Evolutionary conservation across 208 protist genomes (phyloP), one percentile per base, ranked within the genome.

Genomic region (Trypanosoma brucei): DNA sequence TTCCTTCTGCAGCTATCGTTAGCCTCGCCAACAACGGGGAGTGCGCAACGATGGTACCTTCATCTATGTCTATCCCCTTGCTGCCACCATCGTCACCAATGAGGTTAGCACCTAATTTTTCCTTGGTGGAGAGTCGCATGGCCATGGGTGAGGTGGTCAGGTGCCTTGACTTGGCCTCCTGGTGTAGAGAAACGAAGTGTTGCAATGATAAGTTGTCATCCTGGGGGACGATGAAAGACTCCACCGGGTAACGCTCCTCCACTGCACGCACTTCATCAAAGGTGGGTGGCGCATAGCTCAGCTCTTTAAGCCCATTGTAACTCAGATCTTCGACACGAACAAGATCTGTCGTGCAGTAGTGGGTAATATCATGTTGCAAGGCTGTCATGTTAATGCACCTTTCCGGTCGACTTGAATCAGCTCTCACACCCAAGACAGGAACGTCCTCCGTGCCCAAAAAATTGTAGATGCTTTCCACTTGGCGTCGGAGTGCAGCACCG

Each of bases 261-360:
- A 93, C 70, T 31, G 68, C 71, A 49, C 78, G 57, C 13, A 94
- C 81, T 1, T 80, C 72, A 22, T 88, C 81, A 6, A 71, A 64
- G 14, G 75, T 52, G 33, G 91, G 87, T 44, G 91, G 91, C 33
- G 80, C 78, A 56, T 96, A 96, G 69, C 91, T 92, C n/a, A 96
- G 67, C 31, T 75, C 67, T 45, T 71, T 78, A 55, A 96, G 36
- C 9, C 78, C 73, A 11, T 78, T 75, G 39, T 79, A 72, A 2
- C 78, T 86, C n/a, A 90, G 68, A 4, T 82, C 51, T 42, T 86
- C 75, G 55, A 65, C 57, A 13, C 58, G 48, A 8, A 59, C 55
- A 11, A 94, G 49, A 33, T 89, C 81, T 7, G 70, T 61, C 33
- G 69, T 65, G 68, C 87, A 93, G 70, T 93, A 84, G 55, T 84